These are phyloP conservation scores for Globisporangium carolinianum DNA, from an alignment of 352 stramenopile genomes.

Conservation along the genomic window DNA sequence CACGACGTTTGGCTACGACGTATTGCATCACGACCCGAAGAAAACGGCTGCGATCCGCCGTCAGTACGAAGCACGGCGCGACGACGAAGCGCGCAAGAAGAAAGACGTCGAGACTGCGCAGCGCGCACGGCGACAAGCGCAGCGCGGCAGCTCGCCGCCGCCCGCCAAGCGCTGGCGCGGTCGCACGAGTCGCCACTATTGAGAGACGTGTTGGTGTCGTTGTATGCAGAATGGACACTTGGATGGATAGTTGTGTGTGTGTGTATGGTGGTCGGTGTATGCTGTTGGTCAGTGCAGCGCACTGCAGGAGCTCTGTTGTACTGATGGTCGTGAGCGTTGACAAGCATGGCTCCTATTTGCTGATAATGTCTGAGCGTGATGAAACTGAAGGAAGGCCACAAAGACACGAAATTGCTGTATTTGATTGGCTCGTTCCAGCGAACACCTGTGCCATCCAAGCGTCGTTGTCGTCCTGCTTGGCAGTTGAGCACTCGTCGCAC, in stretches of 20 bases:
- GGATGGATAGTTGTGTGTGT: too few relatives aligned
- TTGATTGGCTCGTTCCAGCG: background rate
- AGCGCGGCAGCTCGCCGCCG: slow-evolving; percentile 25
- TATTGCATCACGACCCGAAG: slow-evolving; percentile 61
- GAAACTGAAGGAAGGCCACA: background rate
- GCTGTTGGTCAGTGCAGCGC: too few relatives aligned
- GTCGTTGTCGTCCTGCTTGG: too few relatives aligned
- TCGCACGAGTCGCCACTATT: slow-evolving; percentile 32
- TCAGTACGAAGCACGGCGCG: slow-evolving; percentile 54
- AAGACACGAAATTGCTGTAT: background rate
- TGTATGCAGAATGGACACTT: too few relatives aligned
- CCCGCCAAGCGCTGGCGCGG: slow-evolving; percentile 61
- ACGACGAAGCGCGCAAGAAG: slow-evolving; percentile 58
- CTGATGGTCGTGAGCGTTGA: too few relatives aligned
- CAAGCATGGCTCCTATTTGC: too few relatives aligned
- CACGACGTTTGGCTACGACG: slow-evolving; percentile 54
- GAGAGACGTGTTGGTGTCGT: background rate
- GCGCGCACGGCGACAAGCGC: slow-evolving; percentile 17
- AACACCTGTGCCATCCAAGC: background rate
- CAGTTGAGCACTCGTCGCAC: too few relatives aligned
- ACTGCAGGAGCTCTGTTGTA: too few relatives aligned
- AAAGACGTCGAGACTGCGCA: slow-evolving; percentile 17
- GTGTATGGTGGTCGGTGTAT: too few relatives aligned
- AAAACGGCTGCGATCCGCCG: slow-evolving; percentile 56
- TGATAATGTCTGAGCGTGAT: background rate